A percentile compares a stretch with the other conserved stretches of the same genome.
Conservation (phyloP, 441 rosid species). For the Breynia disticha region DNA sequence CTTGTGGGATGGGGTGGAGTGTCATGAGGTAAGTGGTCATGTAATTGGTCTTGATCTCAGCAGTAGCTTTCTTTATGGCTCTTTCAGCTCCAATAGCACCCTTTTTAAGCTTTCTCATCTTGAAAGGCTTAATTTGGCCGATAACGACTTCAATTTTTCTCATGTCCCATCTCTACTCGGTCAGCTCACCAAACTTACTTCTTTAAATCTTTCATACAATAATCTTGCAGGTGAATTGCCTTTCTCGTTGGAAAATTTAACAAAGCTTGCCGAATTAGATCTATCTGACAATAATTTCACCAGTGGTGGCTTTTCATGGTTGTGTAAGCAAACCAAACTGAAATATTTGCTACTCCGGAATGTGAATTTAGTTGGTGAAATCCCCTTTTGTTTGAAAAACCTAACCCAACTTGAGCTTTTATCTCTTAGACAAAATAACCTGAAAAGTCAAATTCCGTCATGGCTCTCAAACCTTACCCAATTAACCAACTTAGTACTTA, state of each 20-base stretch:
- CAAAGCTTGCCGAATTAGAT: neutral
- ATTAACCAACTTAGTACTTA: neutral
- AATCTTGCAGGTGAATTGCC: too few relatives aligned
- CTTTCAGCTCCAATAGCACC: conserved; percentile 11
- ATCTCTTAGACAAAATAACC: neutral
- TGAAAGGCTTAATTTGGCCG: conserved; percentile 13
- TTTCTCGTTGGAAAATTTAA: neutral
- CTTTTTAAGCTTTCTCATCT: conserved; percentile 14
- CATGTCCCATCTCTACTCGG: conserved; percentile 9
- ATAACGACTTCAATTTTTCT: conserved; percentile 12
- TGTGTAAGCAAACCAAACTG: neutral
- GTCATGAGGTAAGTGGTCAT: conserved; percentile 11
- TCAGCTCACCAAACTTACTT: conserved; percentile 7
- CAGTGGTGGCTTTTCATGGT: neutral
- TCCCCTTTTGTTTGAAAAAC: conserved; percentile 3
- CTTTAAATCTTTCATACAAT: conserved; percentile 20
- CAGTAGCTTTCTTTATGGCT: conserved; percentile 8
- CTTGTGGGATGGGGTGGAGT: conserved; percentile 19
- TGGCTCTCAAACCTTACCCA: conserved; percentile 2
- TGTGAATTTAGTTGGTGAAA: neutral
- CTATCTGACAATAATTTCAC: neutral
- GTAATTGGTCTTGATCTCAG: conserved; percentile 17
- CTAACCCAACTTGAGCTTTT: neutral
- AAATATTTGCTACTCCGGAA: neutral
- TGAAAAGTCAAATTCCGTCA: neutral